Evolutionary conservation across 2,329 filamentous ascomycete species (phyloP), one percentile per base, ranked within the genome.

Genomic region (Tolypocladium endophyticum): DNA sequence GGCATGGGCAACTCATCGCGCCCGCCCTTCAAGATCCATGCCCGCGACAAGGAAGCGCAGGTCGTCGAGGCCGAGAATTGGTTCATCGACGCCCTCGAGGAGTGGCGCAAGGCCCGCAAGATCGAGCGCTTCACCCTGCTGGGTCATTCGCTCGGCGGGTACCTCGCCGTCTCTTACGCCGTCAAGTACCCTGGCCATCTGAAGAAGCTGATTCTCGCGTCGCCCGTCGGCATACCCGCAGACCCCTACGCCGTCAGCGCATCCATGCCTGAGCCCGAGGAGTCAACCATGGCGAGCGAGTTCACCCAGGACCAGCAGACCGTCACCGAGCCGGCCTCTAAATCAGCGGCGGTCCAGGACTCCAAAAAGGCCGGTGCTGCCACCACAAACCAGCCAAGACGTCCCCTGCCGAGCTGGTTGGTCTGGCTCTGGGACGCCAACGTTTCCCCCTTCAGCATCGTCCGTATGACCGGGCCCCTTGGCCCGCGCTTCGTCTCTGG

Each of bases 361-460:
- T 12, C 61, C 12, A 41, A 47, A 30, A 57, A 63, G 60, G 82
- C 81, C 59, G 74, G 76, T 28, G 71, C 74, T 33, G 72, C 72
- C 35, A 76, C 60, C 60, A 69, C 59, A 14, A 64, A 65, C n/a
- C 67, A 66, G 18, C 76, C 74, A 45, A 73, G 77, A 65, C 75
- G 83, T 18, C 87, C 86, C 2, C 73, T 94, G 3, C 91, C 92
- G 0, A 86, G 87, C 72, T 97, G 93, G 92, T 79, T 97, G 25
- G 86, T 87, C 59, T 97, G 92, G 76, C 84, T 99, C 5, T 99
- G 94, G 94, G 94, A 99, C 65, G 89, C 92, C 66, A 99, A 99
- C 70, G 85, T 97, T 64, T 97, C 92, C 0, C 94, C 94, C 8
- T 99, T 99, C 73, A 93, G 87, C 64, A 79, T 99, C 56, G 85